Base-by-base conservation (phyloP, 163 green algal species). In the Volvox carteri region DNA sequence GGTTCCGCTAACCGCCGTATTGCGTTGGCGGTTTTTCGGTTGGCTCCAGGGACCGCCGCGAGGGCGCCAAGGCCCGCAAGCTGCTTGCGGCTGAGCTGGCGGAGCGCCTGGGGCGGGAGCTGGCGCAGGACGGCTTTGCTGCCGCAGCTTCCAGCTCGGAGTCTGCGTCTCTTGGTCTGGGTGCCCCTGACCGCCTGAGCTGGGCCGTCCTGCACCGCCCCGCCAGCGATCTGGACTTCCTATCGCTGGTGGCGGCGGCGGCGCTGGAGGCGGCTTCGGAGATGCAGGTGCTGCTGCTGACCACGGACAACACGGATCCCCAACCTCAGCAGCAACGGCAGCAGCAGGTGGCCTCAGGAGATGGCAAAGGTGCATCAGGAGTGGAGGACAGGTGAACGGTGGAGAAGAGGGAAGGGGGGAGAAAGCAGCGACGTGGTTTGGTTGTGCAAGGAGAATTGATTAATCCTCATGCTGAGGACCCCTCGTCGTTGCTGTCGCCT, bases 161-260 rank as follows among this genome's bases (percentile, higher is more conserved):
- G 54, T 23, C 54, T 65, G 54, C 25, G 5, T 19, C 19, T 23
- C 19, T 19, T 11, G 54, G 54, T 65, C 54, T 65, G 2, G 8
- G 19, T 65, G 54, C 54, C 54, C 2, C 19, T 65, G 39, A 58
- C 58, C 39, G 70, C 70, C 74, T 37, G 28, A 23, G 35, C 11
- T 88, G 83, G 83, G 83, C 83, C 4, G 25, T 74, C n/a, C 68
- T 81, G 68, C 83, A 88, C 50, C 83, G 83, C 48, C 83, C 68
- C 0, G 19, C 48, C 5, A 25, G 16, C 4, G 83, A 88, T 50
- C 68, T 88, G 25, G 83, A 88, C 68, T 83, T 88, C 23, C 41
- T 88, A 25, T 52, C 30, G 25, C 33, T 54, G 1, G 16, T 88
- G 35, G 83, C 83, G 2, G 16, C 50, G 0, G 83, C 83, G 50